Evolutionary conservation across 495 filamentous ascomycete genomes (phyloP).

Genomic region (Xylaria acuta): DNA sequence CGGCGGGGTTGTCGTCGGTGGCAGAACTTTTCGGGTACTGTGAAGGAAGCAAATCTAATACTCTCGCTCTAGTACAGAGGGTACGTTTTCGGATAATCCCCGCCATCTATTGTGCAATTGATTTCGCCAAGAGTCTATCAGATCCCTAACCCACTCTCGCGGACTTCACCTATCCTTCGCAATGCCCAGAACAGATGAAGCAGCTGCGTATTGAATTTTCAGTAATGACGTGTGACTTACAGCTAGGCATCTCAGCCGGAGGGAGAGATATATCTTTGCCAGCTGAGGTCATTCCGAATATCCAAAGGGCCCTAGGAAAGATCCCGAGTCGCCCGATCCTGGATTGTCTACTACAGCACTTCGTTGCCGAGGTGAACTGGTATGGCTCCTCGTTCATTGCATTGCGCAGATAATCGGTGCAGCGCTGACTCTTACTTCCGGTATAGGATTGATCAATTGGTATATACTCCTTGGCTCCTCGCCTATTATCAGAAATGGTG

Average conservation of each 20-base stretch:
- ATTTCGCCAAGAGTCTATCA: background rate
- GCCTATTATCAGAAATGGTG: constrained; percentile 29
- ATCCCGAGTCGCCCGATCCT: constrained; percentile 37
- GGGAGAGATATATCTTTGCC: background rate
- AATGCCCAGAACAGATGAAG: background rate
- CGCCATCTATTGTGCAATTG: background rate
- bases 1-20: constrained; percentile 15
- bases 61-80: constrained; percentile 31
- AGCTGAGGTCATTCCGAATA: constrained; percentile 6
- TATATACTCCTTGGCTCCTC: constrained; percentile 26
- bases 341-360: constrained; percentile 41
- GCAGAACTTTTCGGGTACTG: constrained; percentile 38
- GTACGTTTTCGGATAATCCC: constrained; percentile 3
- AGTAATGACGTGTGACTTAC: background rate
- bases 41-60: constrained; percentile 33
- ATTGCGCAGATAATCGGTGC: no score
- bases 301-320: constrained; percentile 24
- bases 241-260: constrained; percentile 1
- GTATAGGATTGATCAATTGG: constrained; percentile 26
- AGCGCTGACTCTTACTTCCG: background rate
- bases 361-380: constrained; percentile 40
- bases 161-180: background rate
- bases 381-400: constrained; percentile 3
- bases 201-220: background rate
- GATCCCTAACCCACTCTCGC: background rate